A percentile compares a stretch with the other conserved stretches of the same genome.
phyloP scores from a whole-genome alignment of 2,329 filamentous ascomycete species.

The Corinectria fuckeliana region DNA sequence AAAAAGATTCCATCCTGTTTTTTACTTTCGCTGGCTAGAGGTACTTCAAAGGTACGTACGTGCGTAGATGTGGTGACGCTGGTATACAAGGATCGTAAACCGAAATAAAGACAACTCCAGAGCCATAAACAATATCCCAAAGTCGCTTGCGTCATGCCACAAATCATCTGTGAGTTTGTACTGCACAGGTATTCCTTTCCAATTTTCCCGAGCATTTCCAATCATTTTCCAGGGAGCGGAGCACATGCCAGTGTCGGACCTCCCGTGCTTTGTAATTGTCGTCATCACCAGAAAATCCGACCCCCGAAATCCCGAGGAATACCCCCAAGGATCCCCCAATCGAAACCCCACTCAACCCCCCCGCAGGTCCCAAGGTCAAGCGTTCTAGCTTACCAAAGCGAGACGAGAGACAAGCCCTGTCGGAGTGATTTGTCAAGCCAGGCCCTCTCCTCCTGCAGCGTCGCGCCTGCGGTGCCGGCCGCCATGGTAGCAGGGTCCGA shows the following conservation, averaged over 20 bases:
- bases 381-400: conserved; percentile 24
- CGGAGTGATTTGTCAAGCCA: conserved; percentile 37
- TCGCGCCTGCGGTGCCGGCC: conserved; percentile 15
- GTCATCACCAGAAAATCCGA: not conserved
- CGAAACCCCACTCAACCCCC: not conserved
- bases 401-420: conserved; percentile 30
- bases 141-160: conserved; percentile 8
- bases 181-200: not conserved
- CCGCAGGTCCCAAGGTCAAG: not conserved
- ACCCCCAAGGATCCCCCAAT: not conserved
- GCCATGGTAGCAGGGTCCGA: conserved; percentile 12
- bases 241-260: not conserved
- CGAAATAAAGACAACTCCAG: not conserved
- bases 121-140: not conserved
- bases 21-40: conserved; percentile 3
- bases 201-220: not conserved
- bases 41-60: not conserved
- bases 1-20: conserved; percentile 4
- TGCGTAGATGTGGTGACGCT: not conserved
- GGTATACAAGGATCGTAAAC: not conserved
- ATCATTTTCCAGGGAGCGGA: not conserved
- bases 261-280: conserved; percentile 1
- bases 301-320: not conserved
- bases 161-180: conserved; percentile 3
- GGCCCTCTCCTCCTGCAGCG: conserved; percentile 24